Percentiles rank a stretch among this genome's conserved stretches.
phyloP scores from a whole-genome alignment of 768 basidiomycete genomes.

The Udeniomyces megalosporus region DNA sequence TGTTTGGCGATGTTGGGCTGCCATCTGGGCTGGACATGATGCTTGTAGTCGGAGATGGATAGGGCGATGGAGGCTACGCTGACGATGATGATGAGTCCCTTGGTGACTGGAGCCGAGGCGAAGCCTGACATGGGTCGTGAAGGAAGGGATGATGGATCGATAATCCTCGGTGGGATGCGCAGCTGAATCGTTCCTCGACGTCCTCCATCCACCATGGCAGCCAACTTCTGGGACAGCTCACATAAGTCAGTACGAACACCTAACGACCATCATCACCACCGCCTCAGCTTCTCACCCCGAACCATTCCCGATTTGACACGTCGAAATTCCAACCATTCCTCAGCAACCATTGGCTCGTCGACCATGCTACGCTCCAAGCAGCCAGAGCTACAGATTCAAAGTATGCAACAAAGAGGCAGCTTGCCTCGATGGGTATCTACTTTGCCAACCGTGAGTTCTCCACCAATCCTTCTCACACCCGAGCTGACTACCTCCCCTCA shows the following conservation, averaged over 20 bases:
- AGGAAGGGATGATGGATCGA: not conserved
- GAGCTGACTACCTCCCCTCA: not conserved
- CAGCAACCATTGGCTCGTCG: slow-evolving; percentile 84
- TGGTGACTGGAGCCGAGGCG: not conserved
- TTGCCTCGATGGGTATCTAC: slow-evolving; percentile 72
- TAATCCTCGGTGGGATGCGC: too few relatives aligned
- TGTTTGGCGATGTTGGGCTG: not conserved
- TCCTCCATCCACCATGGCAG: slow-evolving; percentile 44
- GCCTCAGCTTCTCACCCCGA: not conserved
- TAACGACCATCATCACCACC: too few relatives aligned
- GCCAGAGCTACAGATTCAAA: slow-evolving; percentile 62
- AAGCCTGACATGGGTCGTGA: not conserved
- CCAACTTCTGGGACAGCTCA: slow-evolving; percentile 82
- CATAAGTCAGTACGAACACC: slow-evolving; percentile 47
- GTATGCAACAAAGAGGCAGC: slow-evolving; percentile 63
- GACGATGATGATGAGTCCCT: not conserved
- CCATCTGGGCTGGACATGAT: not conserved
- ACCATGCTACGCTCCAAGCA: slow-evolving; percentile 53
- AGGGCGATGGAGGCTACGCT: not conserved
- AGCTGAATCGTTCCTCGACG: not conserved
- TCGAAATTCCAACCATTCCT: not conserved
- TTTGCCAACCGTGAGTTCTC: slow-evolving; percentile 57
- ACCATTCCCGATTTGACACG: slow-evolving; percentile 2
- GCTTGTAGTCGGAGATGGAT: not conserved
- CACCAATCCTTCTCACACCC: not conserved